Evolutionary conservation across 306 rosid species (phyloP), one percentile per base, ranked within the genome.

Genomic region (Prunus salicina): DNA sequence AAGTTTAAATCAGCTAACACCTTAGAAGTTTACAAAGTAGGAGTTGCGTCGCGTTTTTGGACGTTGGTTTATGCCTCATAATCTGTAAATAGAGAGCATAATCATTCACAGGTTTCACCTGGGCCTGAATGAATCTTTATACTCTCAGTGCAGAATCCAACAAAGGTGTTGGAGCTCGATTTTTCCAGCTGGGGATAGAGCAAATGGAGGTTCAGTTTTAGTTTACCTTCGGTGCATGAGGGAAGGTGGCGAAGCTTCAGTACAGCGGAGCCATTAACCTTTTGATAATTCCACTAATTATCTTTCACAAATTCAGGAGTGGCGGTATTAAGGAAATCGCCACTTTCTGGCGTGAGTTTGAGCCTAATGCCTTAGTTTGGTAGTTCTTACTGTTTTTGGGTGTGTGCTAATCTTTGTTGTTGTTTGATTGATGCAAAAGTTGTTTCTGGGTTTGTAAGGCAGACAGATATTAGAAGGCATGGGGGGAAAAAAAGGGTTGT

Each of bases 61-160:
- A 80, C 83, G 88, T 84, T 83, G 79, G 91, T 85, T 84, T 69
- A 70, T 79, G 81, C 93, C 95, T 90, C 95, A 82, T 76, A 85
- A 63, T 90, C 98, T 95, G 98, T 92, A 87, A 89, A 90, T 92
- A 89, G 97, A 89, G 97, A 95, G 98, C 91, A 77, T 92, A 87
- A 90, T 84, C 67, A 79, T 95, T 93, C 95, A 76, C 89, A 30
- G 91, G 93, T 87, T 72, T 78, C 73, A 63, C 64, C 71, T 78
- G 56, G 72, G 75, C 95, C 90, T 62, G 84, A 79, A 79, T 87
- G 97, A 89, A 88, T 92, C 78, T 86, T 95, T 95, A 89, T 90
- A 84, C 96, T 88, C 91, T 62, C 84, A n/a, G 71, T 86, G 86
- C 99, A 92, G 99, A 92, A 88, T 74, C 97, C 98, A 84, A 88